Evolutionary conservation across 176 grass and related monocot species (phyloP), one percentile per base, ranked within the genome.

Genomic region (Carex scoparia): DNA sequence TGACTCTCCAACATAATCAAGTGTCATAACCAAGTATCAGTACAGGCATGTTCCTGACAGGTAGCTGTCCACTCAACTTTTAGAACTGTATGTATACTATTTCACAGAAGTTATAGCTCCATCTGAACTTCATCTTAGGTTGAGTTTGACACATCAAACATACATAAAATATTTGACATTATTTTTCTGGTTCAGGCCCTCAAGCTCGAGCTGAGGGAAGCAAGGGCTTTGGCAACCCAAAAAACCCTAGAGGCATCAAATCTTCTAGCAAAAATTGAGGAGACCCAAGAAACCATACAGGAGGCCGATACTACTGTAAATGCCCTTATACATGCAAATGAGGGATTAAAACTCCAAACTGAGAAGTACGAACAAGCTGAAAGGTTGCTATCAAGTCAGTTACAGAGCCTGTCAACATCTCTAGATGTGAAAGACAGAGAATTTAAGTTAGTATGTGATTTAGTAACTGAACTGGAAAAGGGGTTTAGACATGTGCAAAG

Each of bases 171-270:
- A 46, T 71, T 71, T 71, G 35, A 44, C 68, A 19, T 71, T 71
- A n/a, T 48, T 31, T 88, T 33, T 46, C 84, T 88, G 27, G 55
- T 89, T 66, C 83, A 98, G 95, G 86, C 84, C 79, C 89, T 94
- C 65, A 86, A 94, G 69, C 18, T 84, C 40, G 93, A 98, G 65
- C 49, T 94, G 64, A 93, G 65, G 13, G 87, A 98, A 81, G 87
- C 87, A 85, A 92, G 94, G 86, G 53, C 82, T 84, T 53, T 90
- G 69, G 86, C 89, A 7, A 62, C 83, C 64, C 88, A 95, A 69
- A 98, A 95, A 85, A 90, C 90, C 82, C 88, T 88, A 84, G 96
- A 98, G 81, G 88, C 85, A 86, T 90, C 90, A 62, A 81, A 68
- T 83, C 87, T 98, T 85, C 69, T 94, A 30, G 37, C 51, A 55